Base-by-base conservation (phyloP, 495 filamentous ascomycete species). In the Umbilicaria muhlenbergii region DNA sequence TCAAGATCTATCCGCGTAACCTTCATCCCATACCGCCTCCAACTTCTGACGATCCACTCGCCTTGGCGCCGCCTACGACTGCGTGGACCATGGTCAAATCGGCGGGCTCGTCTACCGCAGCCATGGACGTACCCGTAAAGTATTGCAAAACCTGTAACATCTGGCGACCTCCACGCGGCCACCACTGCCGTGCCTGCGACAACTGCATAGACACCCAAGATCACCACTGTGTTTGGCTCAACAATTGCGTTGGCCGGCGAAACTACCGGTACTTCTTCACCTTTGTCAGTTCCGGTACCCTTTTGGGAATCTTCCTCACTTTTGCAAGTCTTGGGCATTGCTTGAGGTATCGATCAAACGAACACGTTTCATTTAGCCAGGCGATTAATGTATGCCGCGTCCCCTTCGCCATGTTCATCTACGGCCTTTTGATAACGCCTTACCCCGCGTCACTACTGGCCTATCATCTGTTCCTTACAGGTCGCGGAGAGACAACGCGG, bases 161-260 rank as follows among this genome's bases (percentile, higher is more conserved):
- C 48, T 98, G 91, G 91, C 83, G 91, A 2, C 91, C 91, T 33
- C 87, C 88, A 35, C 80, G 91, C 21, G 86, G 83, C 51, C 92
- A 96, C 55, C 91, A 98, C 59, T 98, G 91, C 62, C 85, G 92
- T 43, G 68, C 94, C 28, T 98, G 91, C 57, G 88, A 98, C 62
- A 93, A 89, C 56, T 98, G 91, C 58, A 75, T 98, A 37, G 91
- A 98, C 58, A 95, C 89, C 0, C 87, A 95, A 51, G 91, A 98
- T 55, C 91, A 98, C 54, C 91, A 98, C 65, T 98, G 91, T 53
- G 86, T 96, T 16, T 98, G 92, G 92, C 76, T 98, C 40, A 98
- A 98, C 63, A 98, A 96, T 59, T 98, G 91, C 60, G 81, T 98
- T 36, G 91, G 91, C 5, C 83, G 92, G 32, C 84, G 91, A 43